Conservation (phyloP, 352 stramenopile species). For the Phytophthora idaei region DNA sequence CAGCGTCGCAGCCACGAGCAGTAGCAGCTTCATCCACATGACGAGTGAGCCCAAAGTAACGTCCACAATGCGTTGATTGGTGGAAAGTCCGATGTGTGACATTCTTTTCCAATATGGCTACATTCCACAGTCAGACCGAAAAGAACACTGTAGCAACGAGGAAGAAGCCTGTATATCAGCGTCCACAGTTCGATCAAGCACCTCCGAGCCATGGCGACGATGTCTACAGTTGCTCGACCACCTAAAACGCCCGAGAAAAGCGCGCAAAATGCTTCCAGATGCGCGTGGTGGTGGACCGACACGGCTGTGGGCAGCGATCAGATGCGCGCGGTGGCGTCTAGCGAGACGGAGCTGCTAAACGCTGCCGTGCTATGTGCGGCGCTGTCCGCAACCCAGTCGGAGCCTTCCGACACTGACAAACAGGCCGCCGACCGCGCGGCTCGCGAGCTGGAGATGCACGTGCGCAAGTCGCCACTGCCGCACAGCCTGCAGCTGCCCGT, state of each 20-base stretch:
- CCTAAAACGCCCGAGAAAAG: slow-evolving; percentile 16
- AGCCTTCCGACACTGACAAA: slow-evolving; percentile 22
- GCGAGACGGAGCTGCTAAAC: slow-evolving; percentile 76
- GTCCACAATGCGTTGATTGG: slow-evolving; percentile 14
- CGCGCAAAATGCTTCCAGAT: not conserved
- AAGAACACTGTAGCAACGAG: not conserved
- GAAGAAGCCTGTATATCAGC: not conserved
- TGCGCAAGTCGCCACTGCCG: slow-evolving; percentile 70
- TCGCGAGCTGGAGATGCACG: slow-evolving; percentile 57
- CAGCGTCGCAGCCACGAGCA: slow-evolving; percentile 20
- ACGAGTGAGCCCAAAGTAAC: not conserved
- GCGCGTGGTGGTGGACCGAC: slow-evolving; percentile 59
- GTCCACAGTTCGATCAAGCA: not conserved
- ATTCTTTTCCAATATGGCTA: slow-evolving; percentile 33
- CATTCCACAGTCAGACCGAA: slow-evolving; percentile 11
- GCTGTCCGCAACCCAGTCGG: slow-evolving; percentile 42
- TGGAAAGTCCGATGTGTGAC: slow-evolving; percentile 18
- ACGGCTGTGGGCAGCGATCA: slow-evolving; percentile 6
- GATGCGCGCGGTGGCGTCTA: slow-evolving; percentile 40
- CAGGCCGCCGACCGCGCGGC: slow-evolving; percentile 25
- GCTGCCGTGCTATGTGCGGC: slow-evolving; percentile 79
- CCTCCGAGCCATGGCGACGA: slow-evolving; percentile 16
- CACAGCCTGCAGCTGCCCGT: slow-evolving; percentile 64
- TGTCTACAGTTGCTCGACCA: slow-evolving; percentile 14
- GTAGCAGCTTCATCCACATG: slow-evolving; percentile 23